Base-by-base conservation (phyloP, 2,329 filamentous ascomycete species). In the Fusarium sulawesiense region DNA sequence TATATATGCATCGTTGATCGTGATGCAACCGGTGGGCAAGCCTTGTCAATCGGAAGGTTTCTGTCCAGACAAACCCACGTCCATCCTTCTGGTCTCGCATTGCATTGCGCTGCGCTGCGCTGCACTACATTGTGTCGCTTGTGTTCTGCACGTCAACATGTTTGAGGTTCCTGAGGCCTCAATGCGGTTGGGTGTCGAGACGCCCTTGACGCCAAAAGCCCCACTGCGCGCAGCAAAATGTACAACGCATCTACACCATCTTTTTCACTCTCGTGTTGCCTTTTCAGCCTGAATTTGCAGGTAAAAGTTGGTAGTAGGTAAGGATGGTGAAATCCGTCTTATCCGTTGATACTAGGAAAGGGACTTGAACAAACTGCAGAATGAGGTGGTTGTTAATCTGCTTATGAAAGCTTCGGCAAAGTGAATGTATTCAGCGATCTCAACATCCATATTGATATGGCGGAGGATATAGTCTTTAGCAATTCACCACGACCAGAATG, bases 181-280 rank as follows among this genome's bases (percentile, higher is more conserved):
- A 62, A 76, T 79, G 76, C 78, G 77, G 83, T 86, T 86, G 84
- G 84, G 84, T 81, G 84, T 75, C 78, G 80, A 83, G 78, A 78
- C 81, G 80, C 80, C 78, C 63, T 80, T 81, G 75, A 81, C 80
- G 80, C 82, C 71, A 80, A 47, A 78, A 32, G 18, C 77, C 77
- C 55, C 63, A 54, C 77, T 78, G 73, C 74, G 70, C 76, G 73
- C 63, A 76, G 75, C 71, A 66, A 75, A 27, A 78, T 83, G 84
- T 80, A 86, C 84, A 86, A 83, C 84, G 79, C 84, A 86, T 75
- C 70, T 68, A 75, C 70, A 74, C 72, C 74, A 73, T 68, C 72
- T 75, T 73, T 58, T 60, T 42, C 20, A 45, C 42, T 25, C 21
- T 50, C 41, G 48, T 46, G 62, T 56, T 64, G 41, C 48, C 64